Evolutionary conservation across 352 stramenopile genomes (phyloP), one percentile per base, ranked within the genome.

Genomic region (Globisporangium okanoganense): DNA sequence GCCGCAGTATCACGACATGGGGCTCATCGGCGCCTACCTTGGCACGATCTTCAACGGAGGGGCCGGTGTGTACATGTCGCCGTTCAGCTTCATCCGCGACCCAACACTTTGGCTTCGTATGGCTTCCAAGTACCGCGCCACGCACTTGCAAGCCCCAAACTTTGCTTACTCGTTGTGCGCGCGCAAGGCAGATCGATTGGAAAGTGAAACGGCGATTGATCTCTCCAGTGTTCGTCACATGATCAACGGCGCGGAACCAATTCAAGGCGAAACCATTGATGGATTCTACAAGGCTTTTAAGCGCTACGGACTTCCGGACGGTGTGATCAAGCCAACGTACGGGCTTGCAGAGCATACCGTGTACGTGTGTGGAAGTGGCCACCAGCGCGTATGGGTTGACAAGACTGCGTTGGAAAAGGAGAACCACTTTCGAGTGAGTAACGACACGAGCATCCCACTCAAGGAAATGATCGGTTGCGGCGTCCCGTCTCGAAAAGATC

Each of bases 1-100:
- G 12, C 98, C 98, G 7, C 97, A 99, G 78, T 99, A 99, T 75
- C 98, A 99, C 72, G 98, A 99, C 75, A 99, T 99, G 97, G 98
- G 97, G 7, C 88, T 99, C 22, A 99, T 99, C 64, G 97, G 97
- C 52, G 96, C 90, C 33, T 92, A 90, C 65, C 66, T 95, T 12
- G 83, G 83, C n/a, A 82, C 65, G 6, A 82, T 92, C 33, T 94
- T 93, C 54, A 92, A 90, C 45, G 84, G 84, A 13, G 97, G 94
- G 51, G 92, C 70, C 8, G 97, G 97, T 6, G 96, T 98, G 44
- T 99, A 99, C 76, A 88, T 99, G 71, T 99, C 96, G 35, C 98
- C 97, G 0, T 88, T 99, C 51, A 93, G 87, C 54, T 99, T 99
- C 66, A 92, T 99, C 50, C 87, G 97, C 53, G 82, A 98, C 43